Evolutionary conservation across 441 rosid genomes (phyloP), one percentile per base, ranked within the genome.

Genomic region (Manihot esculenta): DNA sequence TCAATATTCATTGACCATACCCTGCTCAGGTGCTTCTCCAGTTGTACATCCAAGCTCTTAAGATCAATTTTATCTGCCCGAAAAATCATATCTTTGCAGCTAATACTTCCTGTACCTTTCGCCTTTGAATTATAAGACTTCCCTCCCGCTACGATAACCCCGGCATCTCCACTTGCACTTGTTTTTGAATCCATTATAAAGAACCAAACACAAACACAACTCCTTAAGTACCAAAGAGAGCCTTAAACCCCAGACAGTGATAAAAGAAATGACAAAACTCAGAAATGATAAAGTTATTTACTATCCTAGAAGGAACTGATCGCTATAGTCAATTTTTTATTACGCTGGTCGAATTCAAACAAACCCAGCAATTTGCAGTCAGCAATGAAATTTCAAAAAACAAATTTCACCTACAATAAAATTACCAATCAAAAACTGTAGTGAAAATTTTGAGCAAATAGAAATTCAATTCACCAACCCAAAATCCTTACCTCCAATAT

Each of bases 11-110:
- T 84, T 0, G 97, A 90, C 90, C 91, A 89, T 83, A 84, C 94
- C 82, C 83, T 80, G 83, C 88, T 87, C 65, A 90, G 69, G 69
- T 92, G 92, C 85, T 87, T 90, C 93, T 93, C 97, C 66, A 93
- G 86, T 78, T 93, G 98, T 51, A 76, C 73, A 62, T 93, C 98
- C 79, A 93, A 81, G 82, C 79, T 90, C 79, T 90, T 89, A 47
- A 93, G 78, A 83, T 93, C 98, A 17, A 90, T 79, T 78, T 84
- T 82, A 81, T 89, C 88, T 0, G 98, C 97, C 71, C 96, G 74
- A 71, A 87, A 79, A 70, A 80, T 69, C 86, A 79, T 80, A 68
- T 87, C 95, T 79, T 86, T 89, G 77, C 78, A 73, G 65, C 86
- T 84, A 58, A 77, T n/a, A 57, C 83, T 80, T 70, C 87, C 89